Percentiles rank a stretch among this genome's conserved stretches.
Conservation (phyloP, 371 early-diverging fungal genomes). For the Thermomucor indicae-seudaticae region DNA sequence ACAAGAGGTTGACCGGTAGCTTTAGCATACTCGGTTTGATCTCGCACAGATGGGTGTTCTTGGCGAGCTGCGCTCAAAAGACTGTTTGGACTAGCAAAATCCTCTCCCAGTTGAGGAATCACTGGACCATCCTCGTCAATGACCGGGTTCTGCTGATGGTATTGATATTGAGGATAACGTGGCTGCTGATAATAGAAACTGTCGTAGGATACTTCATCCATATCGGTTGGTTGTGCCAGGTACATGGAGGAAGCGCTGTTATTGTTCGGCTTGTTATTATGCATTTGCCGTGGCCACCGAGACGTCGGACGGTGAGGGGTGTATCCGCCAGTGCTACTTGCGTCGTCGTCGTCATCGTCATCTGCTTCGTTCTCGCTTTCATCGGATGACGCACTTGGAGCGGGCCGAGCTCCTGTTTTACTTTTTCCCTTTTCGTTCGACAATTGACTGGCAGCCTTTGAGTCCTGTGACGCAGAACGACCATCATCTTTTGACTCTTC, state of each 20-base stretch:
- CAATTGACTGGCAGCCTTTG: not conserved
- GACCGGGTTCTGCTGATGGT: not conserved
- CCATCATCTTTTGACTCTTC: not conserved
- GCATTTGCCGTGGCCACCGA: conserved; percentile 6
- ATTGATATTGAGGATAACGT: not conserved
- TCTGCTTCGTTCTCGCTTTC: conserved; percentile 7
- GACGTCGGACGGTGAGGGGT: conserved; percentile 10
- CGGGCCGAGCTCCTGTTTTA: not conserved
- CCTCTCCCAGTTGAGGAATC: conserved; percentile 22
- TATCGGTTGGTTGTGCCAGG: not conserved
- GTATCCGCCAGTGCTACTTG: not conserved
- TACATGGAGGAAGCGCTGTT: conserved; percentile 1
- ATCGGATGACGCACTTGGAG: not conserved
- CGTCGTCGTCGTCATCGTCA: conserved; percentile 15
- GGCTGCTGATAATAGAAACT: not conserved
- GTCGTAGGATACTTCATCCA: not conserved
- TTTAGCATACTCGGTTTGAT: conserved; percentile 39
- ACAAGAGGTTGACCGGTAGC: conserved; percentile 31
- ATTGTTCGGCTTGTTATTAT: too few species aligned
- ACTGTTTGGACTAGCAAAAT: conserved; percentile 26
- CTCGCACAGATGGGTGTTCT: conserved; percentile 32
- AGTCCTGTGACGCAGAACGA: conserved; percentile 1
- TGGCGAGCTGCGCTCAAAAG: conserved; percentile 23
- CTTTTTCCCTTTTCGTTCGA: conserved; percentile 6
- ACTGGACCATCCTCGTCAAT: conserved; percentile 24